Evolutionary conservation across 352 stramenopile species (phyloP).

Genomic region (Phytophthora pini): DNA sequence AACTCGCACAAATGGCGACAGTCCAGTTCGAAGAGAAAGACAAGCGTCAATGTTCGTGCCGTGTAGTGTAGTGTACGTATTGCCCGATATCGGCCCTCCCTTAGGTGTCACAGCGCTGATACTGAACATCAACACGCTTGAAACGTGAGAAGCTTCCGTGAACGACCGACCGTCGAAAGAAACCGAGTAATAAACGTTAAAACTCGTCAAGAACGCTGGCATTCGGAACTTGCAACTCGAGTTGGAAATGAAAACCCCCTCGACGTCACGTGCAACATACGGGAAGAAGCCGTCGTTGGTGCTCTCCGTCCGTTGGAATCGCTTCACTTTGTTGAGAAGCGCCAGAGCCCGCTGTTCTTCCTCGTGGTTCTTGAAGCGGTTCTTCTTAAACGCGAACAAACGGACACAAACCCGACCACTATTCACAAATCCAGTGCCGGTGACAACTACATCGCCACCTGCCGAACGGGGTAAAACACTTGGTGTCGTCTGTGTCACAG

Average conservation of each 20-base stretch:
- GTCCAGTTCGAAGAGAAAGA: constrained; percentile 30
- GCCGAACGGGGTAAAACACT: constrained; percentile 61
- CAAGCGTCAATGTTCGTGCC: constrained; percentile 71
- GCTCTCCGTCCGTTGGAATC: constrained; percentile 30
- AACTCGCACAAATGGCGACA: constrained; percentile 50
- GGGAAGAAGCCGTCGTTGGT: constrained; percentile 49
- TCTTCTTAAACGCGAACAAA: constrained; percentile 54
- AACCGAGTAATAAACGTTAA: constrained; percentile 69
- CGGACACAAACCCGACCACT: constrained; percentile 44
- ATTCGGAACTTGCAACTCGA: constrained; percentile 48
- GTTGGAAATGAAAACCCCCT: constrained; percentile 46
- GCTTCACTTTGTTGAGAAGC: constrained; percentile 40
- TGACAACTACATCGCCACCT: constrained; percentile 58
- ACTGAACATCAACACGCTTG: constrained; percentile 65
- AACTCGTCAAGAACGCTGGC: constrained; percentile 58
- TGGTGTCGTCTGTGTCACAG: constrained; percentile 47
- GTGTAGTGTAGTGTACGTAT: constrained; percentile 70
- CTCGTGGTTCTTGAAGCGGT: constrained; percentile 26
- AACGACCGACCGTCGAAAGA: constrained; percentile 65
- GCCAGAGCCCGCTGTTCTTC: constrained; percentile 41
- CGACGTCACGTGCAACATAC: constrained; percentile 45
- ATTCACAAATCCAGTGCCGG: constrained; percentile 54
- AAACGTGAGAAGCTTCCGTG: constrained; percentile 38
- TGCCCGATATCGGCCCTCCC: constrained; percentile 69
- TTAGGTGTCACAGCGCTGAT: constrained; percentile 54